These are phyloP conservation scores for Colletotrichum spaethianum DNA, from an alignment of 2,329 filamentous ascomycete species.

Conservation along the genomic window DNA sequence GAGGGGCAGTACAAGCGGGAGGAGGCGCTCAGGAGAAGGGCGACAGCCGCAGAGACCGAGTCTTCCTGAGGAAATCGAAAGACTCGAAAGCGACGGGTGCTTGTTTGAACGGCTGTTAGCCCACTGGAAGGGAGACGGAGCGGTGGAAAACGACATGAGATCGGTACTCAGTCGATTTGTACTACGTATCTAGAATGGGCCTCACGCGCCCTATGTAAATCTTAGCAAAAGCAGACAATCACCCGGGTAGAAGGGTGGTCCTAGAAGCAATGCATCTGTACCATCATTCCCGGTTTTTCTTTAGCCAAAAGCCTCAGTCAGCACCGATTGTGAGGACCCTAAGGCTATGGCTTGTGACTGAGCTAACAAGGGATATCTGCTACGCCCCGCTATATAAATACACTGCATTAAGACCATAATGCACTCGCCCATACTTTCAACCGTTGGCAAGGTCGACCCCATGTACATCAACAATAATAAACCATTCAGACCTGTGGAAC, in stretches of 20 bases:
- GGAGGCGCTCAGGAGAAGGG: constrained; percentile 20
- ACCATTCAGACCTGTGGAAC: not conserved
- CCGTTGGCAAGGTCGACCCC: not conserved
- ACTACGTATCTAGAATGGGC: constrained; percentile 15
- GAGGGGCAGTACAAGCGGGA: constrained; percentile 23
- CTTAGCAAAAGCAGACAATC: not conserved
- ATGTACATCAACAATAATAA: not conserved
- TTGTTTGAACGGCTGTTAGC: not conserved
- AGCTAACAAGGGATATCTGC: not conserved
- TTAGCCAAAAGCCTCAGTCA: not conserved
- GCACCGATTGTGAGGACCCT: too few species aligned
- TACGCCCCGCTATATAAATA: constrained; percentile 15
- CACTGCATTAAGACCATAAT: not conserved
- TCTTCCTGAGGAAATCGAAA: not conserved
- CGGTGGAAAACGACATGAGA: not conserved
- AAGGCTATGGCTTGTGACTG: not conserved
- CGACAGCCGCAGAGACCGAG: not conserved
- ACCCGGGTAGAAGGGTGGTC: not conserved
- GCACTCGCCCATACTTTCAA: not conserved
- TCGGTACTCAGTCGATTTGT: constrained; percentile 21
- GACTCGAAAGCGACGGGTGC: not conserved
- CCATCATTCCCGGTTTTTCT: not conserved
- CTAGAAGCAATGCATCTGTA: not conserved
- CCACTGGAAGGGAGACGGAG: not conserved
- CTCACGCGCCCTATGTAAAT: constrained; percentile 13